These are phyloP conservation scores for Digitaria exilis DNA, from an alignment of 202 grass and related monocot species.

Conservation along the genomic window DNA sequence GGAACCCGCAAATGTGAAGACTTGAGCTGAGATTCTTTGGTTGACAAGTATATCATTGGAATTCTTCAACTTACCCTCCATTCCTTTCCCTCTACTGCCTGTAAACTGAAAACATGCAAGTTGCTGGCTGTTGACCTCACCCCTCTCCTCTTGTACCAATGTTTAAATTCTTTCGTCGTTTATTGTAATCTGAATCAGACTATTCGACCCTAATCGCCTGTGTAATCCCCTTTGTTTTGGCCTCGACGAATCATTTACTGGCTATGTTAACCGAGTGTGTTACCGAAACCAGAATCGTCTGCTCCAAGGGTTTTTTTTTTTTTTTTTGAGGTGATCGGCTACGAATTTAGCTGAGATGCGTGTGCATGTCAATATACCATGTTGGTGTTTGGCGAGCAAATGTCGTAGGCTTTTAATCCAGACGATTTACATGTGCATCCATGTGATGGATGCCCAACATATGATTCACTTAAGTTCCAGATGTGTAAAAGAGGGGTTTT, in stretches of 20 bases:
- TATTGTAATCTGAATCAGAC: slow-evolving; percentile 39
- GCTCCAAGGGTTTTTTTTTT: not conserved
- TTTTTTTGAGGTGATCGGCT: not conserved
- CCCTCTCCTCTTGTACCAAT: slow-evolving; percentile 33
- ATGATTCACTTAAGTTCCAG: slow-evolving; percentile 25
- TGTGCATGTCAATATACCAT: not conserved
- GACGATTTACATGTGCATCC: slow-evolving; percentile 13
- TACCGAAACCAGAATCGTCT: not conserved
- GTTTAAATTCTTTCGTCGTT: slow-evolving; percentile 40
- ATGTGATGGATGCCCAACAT: not conserved
- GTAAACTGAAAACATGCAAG: slow-evolving; percentile 49
- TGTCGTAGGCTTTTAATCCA: not conserved
- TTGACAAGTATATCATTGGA: slow-evolving; percentile 57
- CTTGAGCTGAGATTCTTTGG: slow-evolving; percentile 66
- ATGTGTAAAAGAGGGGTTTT: slow-evolving; percentile 2
- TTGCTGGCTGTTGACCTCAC: slow-evolving; percentile 55
- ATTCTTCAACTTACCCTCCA: slow-evolving; percentile 53
- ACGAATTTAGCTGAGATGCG: not conserved
- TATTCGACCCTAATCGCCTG: slow-evolving; percentile 15
- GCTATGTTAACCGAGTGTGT: not conserved
- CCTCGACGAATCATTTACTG: not conserved
- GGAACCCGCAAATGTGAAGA: slow-evolving; percentile 59
- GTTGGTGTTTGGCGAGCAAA: slow-evolving; percentile 28
- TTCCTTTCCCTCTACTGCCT: slow-evolving; percentile 48
- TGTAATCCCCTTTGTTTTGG: not conserved